Conservation (phyloP, 2,329 filamentous ascomycete genomes). For the Catunica adiposa region DNA sequence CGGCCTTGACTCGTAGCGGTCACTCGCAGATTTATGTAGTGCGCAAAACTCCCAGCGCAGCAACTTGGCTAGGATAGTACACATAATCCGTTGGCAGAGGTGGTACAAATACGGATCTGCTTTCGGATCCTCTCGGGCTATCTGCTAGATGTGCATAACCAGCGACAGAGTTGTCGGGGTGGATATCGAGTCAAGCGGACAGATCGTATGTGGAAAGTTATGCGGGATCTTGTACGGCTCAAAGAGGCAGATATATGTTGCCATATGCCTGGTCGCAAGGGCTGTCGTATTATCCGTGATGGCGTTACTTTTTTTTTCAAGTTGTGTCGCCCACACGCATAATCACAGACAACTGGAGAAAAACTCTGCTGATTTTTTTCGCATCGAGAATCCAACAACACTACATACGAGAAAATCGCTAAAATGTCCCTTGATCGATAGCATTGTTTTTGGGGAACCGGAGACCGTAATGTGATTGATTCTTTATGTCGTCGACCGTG, state of each 20-base stretch:
- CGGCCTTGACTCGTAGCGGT: no score
- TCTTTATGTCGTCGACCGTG: neutral
- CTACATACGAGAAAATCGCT: neutral
- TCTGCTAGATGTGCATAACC: no score
- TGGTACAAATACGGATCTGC: no score
- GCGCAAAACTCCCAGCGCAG: no score
- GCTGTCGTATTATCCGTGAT: neutral
- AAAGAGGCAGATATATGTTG: neutral
- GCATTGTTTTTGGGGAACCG: neutral
- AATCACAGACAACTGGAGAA: neutral
- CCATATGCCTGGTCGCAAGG: neutral
- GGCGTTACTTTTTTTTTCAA: neutral
- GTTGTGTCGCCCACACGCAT: neutral
- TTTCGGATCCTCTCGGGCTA: no score
- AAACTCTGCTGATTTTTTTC: neutral
- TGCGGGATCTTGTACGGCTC: no score
- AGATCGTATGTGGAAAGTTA: no score
- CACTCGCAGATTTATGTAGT: no score
- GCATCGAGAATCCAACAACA: neutral
- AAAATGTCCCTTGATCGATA: neutral
- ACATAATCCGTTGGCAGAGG: no score
- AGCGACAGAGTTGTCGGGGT: no score
- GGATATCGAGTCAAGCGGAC: no score
- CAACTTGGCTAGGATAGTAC: no score
- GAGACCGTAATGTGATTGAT: neutral